These are phyloP conservation scores for Fusarium nelsonii DNA, from an alignment of 2,329 filamentous ascomycete species.

Conservation along the genomic window DNA sequence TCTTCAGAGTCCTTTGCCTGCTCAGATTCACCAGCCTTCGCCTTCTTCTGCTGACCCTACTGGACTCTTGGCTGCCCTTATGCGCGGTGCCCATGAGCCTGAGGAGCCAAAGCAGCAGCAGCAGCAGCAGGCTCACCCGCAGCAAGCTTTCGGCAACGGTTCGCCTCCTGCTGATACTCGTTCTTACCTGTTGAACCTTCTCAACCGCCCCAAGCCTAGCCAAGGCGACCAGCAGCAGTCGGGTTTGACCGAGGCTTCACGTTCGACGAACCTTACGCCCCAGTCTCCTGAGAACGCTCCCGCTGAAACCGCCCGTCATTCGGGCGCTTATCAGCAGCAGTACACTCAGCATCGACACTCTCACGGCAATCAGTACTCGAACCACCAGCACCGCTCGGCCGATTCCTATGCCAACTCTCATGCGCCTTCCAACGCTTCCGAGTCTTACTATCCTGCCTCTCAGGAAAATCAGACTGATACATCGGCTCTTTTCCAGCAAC, in stretches of 20 bases:
- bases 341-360: conserved; percentile 41
- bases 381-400: conserved; percentile 44
- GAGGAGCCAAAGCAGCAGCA: conserved; percentile 55
- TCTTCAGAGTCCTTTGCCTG: conserved; percentile 48
- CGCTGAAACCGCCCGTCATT: conserved; percentile 48
- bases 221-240: conserved; percentile 64
- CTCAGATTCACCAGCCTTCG: conserved; percentile 68
- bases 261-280: conserved; percentile 60
- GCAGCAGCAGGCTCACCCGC: conserved; percentile 41
- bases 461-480: conserved; percentile 57
- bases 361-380: conserved; percentile 42
- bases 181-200: conserved; percentile 85
- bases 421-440: conserved; percentile 43
- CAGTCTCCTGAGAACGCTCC: conserved; percentile 55
- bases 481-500: conserved; percentile 54
- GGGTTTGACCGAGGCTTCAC: conserved; percentile 57
- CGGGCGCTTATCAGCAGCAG: conserved; percentile 50
- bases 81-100: conserved; percentile 67
- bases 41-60: conserved; percentile 68
- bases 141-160: conserved; percentile 60
- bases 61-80: conserved; percentile 70
- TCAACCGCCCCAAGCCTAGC: conserved; percentile 81
- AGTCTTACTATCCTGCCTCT: conserved; percentile 46
- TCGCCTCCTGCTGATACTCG: conserved; percentile 78
- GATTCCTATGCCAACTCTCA: conserved; percentile 48